Percentiles rank a stretch among this genome's conserved stretches.
These are phyloP conservation scores for Symbiodinium natans DNA, from an alignment of 73 alveolate species.

Conservation along the genomic window DNA sequence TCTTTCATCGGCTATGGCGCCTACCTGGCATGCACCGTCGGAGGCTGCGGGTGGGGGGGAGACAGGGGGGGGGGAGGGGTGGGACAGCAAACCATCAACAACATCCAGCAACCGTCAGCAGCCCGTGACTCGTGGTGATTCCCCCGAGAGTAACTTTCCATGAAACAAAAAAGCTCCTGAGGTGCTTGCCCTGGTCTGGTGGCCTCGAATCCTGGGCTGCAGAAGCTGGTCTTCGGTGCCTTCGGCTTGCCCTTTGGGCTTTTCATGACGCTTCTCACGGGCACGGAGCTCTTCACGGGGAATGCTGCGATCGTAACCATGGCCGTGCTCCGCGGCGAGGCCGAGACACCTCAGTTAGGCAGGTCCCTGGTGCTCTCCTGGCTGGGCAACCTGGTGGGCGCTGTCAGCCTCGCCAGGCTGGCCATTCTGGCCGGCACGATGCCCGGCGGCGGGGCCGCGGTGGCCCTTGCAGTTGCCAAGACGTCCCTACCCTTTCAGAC, in stretches of 20 bases:
- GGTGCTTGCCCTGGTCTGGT: slow-evolving; percentile 48
- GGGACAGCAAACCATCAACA: too few species aligned
- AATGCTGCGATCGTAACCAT: slow-evolving; percentile 77
- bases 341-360: slow-evolving; percentile 1
- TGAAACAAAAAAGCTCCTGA: too few species aligned
- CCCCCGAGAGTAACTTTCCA: too few species aligned
- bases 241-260: slow-evolving; percentile 87
- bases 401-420: slow-evolving; percentile 40
- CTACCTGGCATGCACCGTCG: slow-evolving; percentile 83
- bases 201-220: slow-evolving; percentile 39
- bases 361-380: slow-evolving; percentile 59
- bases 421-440: slow-evolving; percentile 56
- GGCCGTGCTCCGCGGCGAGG: slow-evolving; percentile 48
- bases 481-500: slow-evolving; percentile 46
- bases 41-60: too few species aligned
- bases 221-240: slow-evolving; percentile 75
- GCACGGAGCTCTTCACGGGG: slow-evolving; percentile 89
- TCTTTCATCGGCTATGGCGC: slow-evolving; percentile 87
- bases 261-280: slow-evolving; percentile 58
- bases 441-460: slow-evolving; percentile 66
- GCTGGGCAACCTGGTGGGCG: slow-evolving; percentile 77
- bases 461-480: slow-evolving; percentile 61
- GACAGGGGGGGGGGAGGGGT: too few species aligned
- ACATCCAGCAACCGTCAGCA: too few species aligned
- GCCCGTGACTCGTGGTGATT: too few species aligned